These are phyloP conservation scores for Astrocystis sublimbata DNA, from an alignment of 495 filamentous ascomycete genomes.

Conservation along the genomic window DNA sequence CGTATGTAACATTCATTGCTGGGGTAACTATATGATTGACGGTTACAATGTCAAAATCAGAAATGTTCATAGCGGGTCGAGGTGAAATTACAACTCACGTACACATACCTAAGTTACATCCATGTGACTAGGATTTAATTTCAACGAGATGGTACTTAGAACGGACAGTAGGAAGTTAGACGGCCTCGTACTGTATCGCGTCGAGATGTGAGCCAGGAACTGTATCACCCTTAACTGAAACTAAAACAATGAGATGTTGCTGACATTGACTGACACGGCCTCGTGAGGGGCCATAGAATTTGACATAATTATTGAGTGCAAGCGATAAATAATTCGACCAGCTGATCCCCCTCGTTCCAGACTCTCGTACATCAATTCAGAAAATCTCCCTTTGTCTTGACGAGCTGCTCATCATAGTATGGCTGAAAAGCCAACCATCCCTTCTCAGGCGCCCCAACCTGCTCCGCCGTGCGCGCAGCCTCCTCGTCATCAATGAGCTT, in stretches of 20 bases:
- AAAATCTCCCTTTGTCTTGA: slow-evolving; percentile 47
- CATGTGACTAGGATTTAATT: too few species aligned
- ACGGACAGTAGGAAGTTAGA: too few species aligned
- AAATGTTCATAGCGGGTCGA: too few species aligned
- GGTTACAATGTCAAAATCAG: neutral
- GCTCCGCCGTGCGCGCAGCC: slow-evolving; percentile 45
- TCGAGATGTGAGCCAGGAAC: too few species aligned
- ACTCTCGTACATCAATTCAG: slow-evolving; percentile 18
- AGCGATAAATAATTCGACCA: neutral
- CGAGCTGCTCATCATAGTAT: slow-evolving; percentile 52
- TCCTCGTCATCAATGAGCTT: slow-evolving; percentile 56
- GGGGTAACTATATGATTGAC: neutral
- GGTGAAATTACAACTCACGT: too few species aligned
- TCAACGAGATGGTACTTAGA: too few species aligned
- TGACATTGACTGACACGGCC: too few species aligned
- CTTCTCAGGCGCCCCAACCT: slow-evolving; percentile 41
- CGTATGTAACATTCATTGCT: neutral
- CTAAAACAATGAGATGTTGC: neutral
- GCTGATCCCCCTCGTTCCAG: neutral
- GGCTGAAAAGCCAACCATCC: slow-evolving; percentile 53
- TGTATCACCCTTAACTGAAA: neutral
- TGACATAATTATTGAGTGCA: neutral
- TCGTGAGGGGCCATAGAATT: neutral
- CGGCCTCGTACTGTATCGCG: neutral
- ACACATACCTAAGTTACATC: too few species aligned